Base-by-base conservation (phyloP, 805 yeast species). In the Scheffersomyces lignosus region DNA sequence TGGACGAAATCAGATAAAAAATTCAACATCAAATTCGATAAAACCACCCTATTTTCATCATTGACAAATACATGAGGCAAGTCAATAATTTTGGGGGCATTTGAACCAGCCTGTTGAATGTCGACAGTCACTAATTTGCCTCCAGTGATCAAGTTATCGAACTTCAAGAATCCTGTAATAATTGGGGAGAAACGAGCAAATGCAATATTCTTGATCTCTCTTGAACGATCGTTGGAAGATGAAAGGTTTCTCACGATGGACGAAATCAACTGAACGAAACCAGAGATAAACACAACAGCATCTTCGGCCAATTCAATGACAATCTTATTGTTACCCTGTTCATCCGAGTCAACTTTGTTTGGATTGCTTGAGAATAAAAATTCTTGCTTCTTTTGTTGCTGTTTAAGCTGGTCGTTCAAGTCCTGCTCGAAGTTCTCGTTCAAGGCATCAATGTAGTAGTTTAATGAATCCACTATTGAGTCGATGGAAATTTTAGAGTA, bases 261-360 rank as follows among this genome's bases (percentile, higher is more conserved):
- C 2, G 71, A 58, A 9, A 89, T 64, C 33, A 93, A 62, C 17
- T 85, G 80, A 40, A 88, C 66, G 47, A 86, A 80, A 0, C 96
- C 85, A 0, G 90, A 75, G 5, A 89, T 66, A 36, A 86, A 80
- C 5, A 87, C 73, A 5, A 87, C 63, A 0, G 90, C 83, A 54
- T 89, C 96, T 45, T 87, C 95, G 24, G 86, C 84, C 22, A 89
- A 65, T 34, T 83, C 87, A 8, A 70, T 61, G 5, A 58, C 36
- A 12, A 61, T 50, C 20, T 51, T 71, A 23, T 71, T 73, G 17
- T 60, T 52, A 29, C 51, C 33, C 40, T 61, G 30, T 38, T 58
- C 64, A 6, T 53, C 58, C 3, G 53, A 43, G 4, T 45, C 44
- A 18, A 43, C 37, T n/a, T 44, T 44, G 26, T 33, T 42, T 4